A percentile compares a stretch with the other conserved stretches of the same genome.
phyloP scores from a whole-genome alignment of 345 rosid genomes.

The Eucalyptus victrix region DNA sequence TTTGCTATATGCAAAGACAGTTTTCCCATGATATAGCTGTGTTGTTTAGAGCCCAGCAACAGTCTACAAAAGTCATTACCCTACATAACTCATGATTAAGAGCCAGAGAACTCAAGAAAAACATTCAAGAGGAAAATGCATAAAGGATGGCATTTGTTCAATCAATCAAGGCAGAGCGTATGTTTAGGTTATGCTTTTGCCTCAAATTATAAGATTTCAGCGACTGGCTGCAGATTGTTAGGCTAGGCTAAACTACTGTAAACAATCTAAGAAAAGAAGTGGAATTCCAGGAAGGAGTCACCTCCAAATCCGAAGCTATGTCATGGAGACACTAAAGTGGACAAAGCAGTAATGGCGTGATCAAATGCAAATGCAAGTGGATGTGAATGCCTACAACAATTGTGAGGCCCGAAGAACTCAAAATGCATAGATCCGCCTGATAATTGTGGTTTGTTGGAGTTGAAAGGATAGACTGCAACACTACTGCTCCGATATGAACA shows the following conservation, averaged over 20 bases:
- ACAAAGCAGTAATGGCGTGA: not conserved
- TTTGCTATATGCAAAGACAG: not conserved
- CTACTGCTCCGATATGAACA: not conserved
- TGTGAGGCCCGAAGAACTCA: not conserved
- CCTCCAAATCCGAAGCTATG: not conserved
- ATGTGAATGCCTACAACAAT: not conserved
- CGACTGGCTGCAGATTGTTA: not conserved
- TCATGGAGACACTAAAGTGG: not conserved
- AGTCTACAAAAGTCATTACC: not conserved
- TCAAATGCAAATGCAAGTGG: not conserved
- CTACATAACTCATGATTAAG: not conserved
- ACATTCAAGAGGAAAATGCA: not conserved
- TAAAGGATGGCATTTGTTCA: not conserved
- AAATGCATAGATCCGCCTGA: not conserved
- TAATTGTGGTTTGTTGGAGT: not conserved
- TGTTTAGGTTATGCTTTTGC: not conserved
- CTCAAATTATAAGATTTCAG: not conserved
- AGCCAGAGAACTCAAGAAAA: not conserved
- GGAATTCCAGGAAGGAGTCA: not conserved
- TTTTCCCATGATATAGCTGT: not conserved
- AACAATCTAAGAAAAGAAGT: not conserved
- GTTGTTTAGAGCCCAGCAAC: not conserved
- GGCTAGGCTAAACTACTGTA: not conserved
- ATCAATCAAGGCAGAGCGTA: not conserved
- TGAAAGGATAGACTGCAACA: not conserved